These are phyloP conservation scores for Coprinopsis cinerea DNA, from an alignment of 768 basidiomycete species.

Conservation along the genomic window DNA sequence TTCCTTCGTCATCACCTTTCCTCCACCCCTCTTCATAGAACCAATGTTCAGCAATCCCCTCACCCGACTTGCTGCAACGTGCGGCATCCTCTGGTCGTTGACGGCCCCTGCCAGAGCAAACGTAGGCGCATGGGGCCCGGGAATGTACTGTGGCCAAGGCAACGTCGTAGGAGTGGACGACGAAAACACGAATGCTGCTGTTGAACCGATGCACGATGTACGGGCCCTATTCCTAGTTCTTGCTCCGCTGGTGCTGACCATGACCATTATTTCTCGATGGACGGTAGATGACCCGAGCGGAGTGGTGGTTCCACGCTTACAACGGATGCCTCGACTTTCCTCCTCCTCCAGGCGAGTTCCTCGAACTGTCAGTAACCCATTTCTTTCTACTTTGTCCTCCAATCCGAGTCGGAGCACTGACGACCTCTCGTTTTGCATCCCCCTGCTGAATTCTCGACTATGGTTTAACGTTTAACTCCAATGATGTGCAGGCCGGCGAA, in stretches of 20 bases:
- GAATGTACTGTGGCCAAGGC: constrained; percentile 31
- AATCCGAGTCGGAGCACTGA: no score
- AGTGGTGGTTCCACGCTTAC: constrained; percentile 38
- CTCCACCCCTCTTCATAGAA: background rate
- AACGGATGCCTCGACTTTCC: constrained; percentile 20
- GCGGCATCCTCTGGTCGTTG: background rate
- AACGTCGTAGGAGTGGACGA: constrained; percentile 23
- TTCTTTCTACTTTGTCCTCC: background rate
- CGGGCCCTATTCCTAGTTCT: constrained; percentile 3
- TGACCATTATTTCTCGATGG: background rate
- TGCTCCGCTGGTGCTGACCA: background rate
- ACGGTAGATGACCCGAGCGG: constrained; percentile 25
- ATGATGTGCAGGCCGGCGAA: no score
- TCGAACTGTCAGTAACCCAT: constrained; percentile 31
- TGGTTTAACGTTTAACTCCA: no score
- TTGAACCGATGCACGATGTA: constrained; percentile 30
- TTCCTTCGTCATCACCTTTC: background rate
- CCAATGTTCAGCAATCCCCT: background rate
- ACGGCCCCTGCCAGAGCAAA: background rate
- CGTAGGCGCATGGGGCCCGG: background rate
- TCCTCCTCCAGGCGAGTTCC: constrained; percentile 33
- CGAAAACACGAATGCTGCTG: constrained; percentile 23
- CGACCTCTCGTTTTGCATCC: background rate
- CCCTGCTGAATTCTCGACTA: no score
- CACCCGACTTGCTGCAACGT: background rate